Base-by-base conservation (phyloP, 1,284 basidiomycete species). In the Calocybe gambosa region DNA sequence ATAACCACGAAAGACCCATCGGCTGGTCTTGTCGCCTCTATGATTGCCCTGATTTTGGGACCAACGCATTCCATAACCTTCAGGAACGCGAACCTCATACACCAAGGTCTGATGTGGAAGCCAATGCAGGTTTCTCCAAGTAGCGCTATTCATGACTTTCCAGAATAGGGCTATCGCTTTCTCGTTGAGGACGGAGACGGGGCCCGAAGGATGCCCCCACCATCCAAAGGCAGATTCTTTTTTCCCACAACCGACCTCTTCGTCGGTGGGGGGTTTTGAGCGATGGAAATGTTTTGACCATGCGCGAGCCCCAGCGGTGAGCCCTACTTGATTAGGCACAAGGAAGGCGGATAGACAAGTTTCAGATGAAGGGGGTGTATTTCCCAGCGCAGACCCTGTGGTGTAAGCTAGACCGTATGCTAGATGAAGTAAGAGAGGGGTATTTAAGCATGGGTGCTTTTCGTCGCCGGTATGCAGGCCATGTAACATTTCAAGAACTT, bases 51-150 rank as follows among this genome's bases (percentile, higher is more conserved):
- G 62, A 61, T 79, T 67, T 54, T 73, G 75, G 1, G 75, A 74
- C 79, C 80, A 82, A 9, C 80, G 65, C 77, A 82, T 77, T 1
- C 79, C 80, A 62, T 81, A 82, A 0, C 79, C 80, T 46, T 75
- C 75, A 5, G 60, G 53, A 16, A 79, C 71, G 42, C 79, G 64
- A 8, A 71, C 67, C 55, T 82, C 79, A 53, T 80, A 82, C 23
- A 78, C 77, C 44, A 82, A 55, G 13, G 80, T 63, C 33, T 66
- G 62, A 55, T 80, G 78, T 1, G 79, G 77, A 2, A 82, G 57
- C 77, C 76, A 80, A 54, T 81, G 79, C 29, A 81, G 49, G 59
- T 81, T 81, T 43, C 67, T 62, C 79, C 79, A 81, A 19, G 72
- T 73, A 39, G 71, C 70, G 5, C 54, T 52, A 42, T 71, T 59